Base-by-base conservation (phyloP, 345 rosid genomes). In the Abelmoschus esculentus region DNA sequence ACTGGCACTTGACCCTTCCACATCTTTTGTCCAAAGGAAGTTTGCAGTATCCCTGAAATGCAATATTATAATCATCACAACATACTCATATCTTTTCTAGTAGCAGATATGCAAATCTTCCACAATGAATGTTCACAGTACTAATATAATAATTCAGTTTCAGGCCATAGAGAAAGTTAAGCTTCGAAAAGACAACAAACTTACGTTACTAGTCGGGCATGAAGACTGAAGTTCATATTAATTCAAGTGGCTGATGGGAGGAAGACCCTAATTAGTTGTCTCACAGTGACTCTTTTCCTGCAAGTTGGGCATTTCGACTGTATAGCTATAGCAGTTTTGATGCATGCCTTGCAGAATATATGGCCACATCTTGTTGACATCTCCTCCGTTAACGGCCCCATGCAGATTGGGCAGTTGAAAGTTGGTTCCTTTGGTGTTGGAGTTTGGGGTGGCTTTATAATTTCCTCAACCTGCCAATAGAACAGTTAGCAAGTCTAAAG, bases 351-450 rank as follows among this genome's bases (percentile, higher is more conserved):
- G 74, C 99, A 96, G 85, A 92, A 96, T 49, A 96, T 96, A 69
- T 96, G 99, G 59, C 99, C 99, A 77, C 99, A 96, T 74, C 83
- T 92, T 17, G 99, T 96, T 13, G 98, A 83, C 69, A 77, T 79
- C 84, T 89, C 98, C 80, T 89, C 87, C 0, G 75, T 84, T 22
- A 96, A 74, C 56, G 90, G 85, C 63, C 88, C 81, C 92, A 96
- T 54, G 81, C 99, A 96, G 62, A 96, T 90, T 61, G 99, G 98
- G 73, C 99, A 96, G 67, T 74, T 85, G 73, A 96, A 96, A 19
- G 73, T 89, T 1, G 87, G 89, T 76, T 89, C 96, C 78, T 86
- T 86, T 5, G 81, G 85, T 38, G 89, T 84, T 32, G 83, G 26
- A 22, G 26, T 22, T 84, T 32, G 85, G 0, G 83, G 78, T 0